Evolutionary conservation across 306 rosid species (phyloP).

Genomic region (Gleditsia sinensis): DNA sequence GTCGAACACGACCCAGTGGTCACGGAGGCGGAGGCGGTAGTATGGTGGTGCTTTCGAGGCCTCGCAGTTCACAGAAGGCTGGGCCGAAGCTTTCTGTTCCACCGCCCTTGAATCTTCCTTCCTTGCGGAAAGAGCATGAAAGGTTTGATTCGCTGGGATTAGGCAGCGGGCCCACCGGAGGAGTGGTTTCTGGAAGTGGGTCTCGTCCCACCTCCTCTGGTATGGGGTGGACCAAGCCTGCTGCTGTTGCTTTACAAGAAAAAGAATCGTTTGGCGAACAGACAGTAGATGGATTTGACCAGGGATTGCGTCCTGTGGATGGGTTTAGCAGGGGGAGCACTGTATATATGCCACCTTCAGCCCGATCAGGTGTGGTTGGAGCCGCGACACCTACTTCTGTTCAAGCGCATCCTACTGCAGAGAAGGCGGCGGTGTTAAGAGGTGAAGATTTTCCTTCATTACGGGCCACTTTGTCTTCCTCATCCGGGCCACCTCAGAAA

Average conservation of each 20-base stretch:
- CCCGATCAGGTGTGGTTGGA: constrained; percentile 46
- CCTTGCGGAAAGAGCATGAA: constrained; percentile 82
- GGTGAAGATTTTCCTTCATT: constrained; percentile 93
- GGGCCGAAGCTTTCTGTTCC: constrained; percentile 94
- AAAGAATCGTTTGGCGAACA: constrained; percentile 50
- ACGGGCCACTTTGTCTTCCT: constrained; percentile 73
- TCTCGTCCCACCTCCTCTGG: constrained; percentile 75
- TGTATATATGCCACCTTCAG: constrained; percentile 65
- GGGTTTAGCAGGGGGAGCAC: constrained; percentile 43
- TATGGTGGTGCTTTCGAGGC: constrained; percentile 76
- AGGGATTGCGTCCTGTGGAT: constrained; percentile 31
- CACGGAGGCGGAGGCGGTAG: constrained; percentile 56
- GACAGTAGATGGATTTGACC: constrained; percentile 46
- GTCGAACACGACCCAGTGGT: constrained; percentile 43
- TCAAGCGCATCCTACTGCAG: constrained; percentile 28
- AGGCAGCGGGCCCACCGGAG: constrained; percentile 58
- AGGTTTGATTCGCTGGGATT: constrained; percentile 77
- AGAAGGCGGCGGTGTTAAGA: constrained; percentile 60
- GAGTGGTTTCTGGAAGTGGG: constrained; percentile 61
- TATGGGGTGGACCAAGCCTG: constrained; percentile 89
- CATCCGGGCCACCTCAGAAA: constrained; percentile 65
- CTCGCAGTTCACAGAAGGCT: constrained; percentile 83
- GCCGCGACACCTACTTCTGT: constrained; percentile 27
- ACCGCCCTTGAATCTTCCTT: constrained; percentile 96
- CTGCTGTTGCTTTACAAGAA: constrained; percentile 47